Percentiles rank a stretch among this genome's conserved stretches.
Conservation (phyloP, 2,329 filamentous ascomycete species). For the Talaromyces islandicus region DNA sequence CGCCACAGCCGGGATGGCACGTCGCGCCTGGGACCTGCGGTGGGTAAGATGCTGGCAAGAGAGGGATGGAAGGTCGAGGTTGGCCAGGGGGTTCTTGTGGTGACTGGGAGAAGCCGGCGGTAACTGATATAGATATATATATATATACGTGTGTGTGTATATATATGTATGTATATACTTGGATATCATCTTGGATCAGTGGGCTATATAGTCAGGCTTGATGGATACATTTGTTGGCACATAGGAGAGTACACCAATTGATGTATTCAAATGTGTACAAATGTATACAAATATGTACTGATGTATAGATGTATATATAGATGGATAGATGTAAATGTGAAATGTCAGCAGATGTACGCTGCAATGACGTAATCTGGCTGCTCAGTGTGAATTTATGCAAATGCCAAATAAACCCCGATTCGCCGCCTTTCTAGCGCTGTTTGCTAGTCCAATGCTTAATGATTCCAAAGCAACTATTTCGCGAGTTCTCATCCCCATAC, state of each 20-base stretch:
- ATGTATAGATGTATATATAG: neutral
- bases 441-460: neutral
- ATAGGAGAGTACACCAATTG: no score
- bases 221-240: neutral
- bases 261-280: no score
- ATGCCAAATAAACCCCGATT: neutral
- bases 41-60: conserved; percentile 66
- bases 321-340: neutral
- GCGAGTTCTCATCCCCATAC: neutral
- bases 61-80: conserved; percentile 81
- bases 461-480: neutral
- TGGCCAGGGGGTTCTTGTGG: conserved; percentile 62
- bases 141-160: no score
- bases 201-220: neutral
- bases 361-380: neutral
- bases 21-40: conserved; percentile 70
- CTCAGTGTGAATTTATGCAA: no score
- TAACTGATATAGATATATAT: neutral
- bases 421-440: neutral
- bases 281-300: no score
- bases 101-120: conserved; percentile 50
- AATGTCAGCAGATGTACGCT: no score
- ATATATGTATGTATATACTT: neutral
- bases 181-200: neutral
- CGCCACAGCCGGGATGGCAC: conserved; percentile 71